Percentiles rank a stretch among this genome's conserved stretches.
phyloP scores from a whole-genome alignment of 495 filamentous ascomycete genomes.

The Podospora pseudocomata region DNA sequence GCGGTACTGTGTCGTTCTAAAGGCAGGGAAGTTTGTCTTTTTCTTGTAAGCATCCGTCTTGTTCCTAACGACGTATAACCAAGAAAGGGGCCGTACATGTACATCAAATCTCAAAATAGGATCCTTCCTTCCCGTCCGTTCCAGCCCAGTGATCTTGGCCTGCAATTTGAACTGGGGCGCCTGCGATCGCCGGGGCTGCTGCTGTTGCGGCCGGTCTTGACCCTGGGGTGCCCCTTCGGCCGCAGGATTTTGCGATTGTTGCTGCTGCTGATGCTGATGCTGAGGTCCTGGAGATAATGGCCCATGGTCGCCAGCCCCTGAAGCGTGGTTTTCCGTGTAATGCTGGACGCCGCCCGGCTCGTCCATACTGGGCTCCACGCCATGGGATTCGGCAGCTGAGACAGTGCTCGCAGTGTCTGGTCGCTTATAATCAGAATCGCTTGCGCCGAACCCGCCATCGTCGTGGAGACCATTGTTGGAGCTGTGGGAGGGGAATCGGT shows the following conservation, averaged over 20 bases:
- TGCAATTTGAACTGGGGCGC: conserved; percentile 78
- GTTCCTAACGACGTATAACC: conserved; percentile 6
- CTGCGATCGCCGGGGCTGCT: conserved; percentile 44
- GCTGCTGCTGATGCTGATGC: conserved; percentile 19
- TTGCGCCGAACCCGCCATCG: conserved; percentile 30
- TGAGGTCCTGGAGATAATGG: conserved; percentile 22
- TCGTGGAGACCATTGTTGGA: conserved; percentile 37
- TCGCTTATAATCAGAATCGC: conserved; percentile 31
- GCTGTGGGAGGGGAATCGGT: conserved; percentile 33
- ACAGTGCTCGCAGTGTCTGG: conserved; percentile 42
- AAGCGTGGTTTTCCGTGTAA: conserved; percentile 15
- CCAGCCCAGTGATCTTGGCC: conserved; percentile 88
- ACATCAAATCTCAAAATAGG: conserved; percentile 95
- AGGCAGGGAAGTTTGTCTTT: conserved; percentile 95
- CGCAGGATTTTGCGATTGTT: conserved; percentile 29
- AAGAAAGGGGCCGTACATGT: conserved; percentile 60
- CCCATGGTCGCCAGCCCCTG: conserved; percentile 15
- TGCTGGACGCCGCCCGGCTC: conserved; percentile 13
- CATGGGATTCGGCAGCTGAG: conserved; percentile 20
- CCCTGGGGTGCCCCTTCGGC: conserved; percentile 34
- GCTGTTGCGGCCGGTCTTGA: conserved; percentile 34
- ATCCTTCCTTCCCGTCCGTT: conserved; percentile 91
- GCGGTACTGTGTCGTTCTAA: conserved; percentile 95
- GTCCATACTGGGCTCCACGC: conserved; percentile 18
- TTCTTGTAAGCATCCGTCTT: conserved; percentile 15